A percentile compares a stretch with the other conserved stretches of the same genome.
Evolutionary conservation across 2,329 filamentous ascomycete genomes (phyloP).

Genomic region (Alternaria arborescens): DNA sequence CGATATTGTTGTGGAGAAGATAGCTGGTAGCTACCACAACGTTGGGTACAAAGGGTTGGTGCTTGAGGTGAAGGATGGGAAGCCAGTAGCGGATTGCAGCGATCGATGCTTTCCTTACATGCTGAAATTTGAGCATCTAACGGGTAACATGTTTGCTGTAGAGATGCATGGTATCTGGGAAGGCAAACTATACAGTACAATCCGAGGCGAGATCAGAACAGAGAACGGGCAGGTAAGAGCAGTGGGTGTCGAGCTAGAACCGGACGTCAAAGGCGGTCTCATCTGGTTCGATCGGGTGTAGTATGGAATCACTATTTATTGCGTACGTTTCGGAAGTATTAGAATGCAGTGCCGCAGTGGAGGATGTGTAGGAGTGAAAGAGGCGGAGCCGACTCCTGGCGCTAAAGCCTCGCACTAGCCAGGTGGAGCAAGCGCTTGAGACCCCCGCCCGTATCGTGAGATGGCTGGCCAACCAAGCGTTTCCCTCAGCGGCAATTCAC

Average conservation of each 20-base stretch:
- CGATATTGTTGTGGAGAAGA: neutral
- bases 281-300: neutral
- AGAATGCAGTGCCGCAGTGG: neutral
- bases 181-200: neutral
- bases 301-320: neutral
- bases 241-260: neutral
- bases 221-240: neutral
- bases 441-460: conserved; percentile 1
- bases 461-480: neutral
- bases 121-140: neutral
- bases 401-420: neutral
- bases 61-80: neutral
- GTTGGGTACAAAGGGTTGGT: neutral
- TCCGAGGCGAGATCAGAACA: neutral
- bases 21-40: neutral
- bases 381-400: conserved; percentile 1
- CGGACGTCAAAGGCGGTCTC: neutral
- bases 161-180: neutral
- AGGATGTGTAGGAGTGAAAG: neutral
- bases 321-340: neutral
- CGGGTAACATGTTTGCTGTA: neutral
- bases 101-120: neutral
- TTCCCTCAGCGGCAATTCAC: conserved; percentile 1
- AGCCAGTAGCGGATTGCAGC: neutral
- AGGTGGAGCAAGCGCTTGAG: neutral